These are phyloP conservation scores for Ensete glaucum DNA, from an alignment of 176 grass and related monocot genomes.

Conservation along the genomic window DNA sequence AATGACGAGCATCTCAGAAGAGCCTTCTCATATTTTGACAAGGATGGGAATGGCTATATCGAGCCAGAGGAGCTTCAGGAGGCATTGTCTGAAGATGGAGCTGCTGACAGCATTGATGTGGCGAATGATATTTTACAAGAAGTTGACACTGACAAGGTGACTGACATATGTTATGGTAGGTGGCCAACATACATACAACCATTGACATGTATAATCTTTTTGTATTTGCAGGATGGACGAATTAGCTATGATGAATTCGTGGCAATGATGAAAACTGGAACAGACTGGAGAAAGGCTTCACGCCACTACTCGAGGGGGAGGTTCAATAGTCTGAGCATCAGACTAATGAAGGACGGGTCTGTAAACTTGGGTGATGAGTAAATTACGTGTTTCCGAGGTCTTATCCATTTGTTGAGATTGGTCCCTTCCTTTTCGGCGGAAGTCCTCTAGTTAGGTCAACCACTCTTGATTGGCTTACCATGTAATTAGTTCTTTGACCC, in stretches of 20 bases:
- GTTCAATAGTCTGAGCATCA: constrained; percentile 97
- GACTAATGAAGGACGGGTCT: constrained; percentile 87
- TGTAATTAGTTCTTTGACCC: background rate
- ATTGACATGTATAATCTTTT: constrained; percentile 4
- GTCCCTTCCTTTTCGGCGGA: background rate
- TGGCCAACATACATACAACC: background rate
- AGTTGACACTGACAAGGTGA: constrained; percentile 96
- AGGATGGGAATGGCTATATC: constrained; percentile 84
- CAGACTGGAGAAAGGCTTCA: constrained; percentile 99
- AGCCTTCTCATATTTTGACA: constrained; percentile 92
- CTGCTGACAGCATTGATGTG: constrained; percentile 73
- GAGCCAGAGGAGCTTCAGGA: constrained; percentile 77
- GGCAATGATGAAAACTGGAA: constrained; percentile 99
- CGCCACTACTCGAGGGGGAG: constrained; percentile 93
- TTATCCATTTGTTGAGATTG: background rate
- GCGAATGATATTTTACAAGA: constrained; percentile 94
- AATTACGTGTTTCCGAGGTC: constrained; percentile 3
- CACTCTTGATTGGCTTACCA: background rate
- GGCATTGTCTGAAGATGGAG: constrained; percentile 70
- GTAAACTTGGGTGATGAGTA: constrained; percentile 69
- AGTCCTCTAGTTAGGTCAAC: background rate
- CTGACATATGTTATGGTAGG: background rate
- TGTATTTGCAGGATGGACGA: constrained; percentile 65
- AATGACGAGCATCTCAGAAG: constrained; percentile 85
- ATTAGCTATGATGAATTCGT: constrained; percentile 98